phyloP scores from a whole-genome alignment of 2,329 filamentous ascomycete genomes.

The Fusarium sp. region DNA sequence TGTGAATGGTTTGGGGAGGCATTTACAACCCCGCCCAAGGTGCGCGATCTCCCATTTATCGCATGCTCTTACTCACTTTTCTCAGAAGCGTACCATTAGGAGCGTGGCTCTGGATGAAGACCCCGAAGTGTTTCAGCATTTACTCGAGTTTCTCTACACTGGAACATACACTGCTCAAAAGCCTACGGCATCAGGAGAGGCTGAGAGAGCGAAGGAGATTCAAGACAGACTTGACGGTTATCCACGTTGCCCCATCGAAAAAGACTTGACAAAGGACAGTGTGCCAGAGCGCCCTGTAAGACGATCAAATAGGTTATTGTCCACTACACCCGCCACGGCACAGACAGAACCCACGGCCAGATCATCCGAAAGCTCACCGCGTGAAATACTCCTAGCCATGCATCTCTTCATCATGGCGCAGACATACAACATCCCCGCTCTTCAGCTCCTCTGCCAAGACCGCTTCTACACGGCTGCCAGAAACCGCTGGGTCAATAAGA shows the following conservation, averaged over 20 bases:
- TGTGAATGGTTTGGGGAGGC: conserved; percentile 46
- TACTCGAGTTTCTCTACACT: conserved; percentile 48
- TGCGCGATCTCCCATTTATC: not conserved
- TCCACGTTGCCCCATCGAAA: not conserved
- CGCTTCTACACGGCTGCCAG: conserved; percentile 43
- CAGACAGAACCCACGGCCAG: not conserved
- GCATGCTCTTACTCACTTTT: not conserved
- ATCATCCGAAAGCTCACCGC: not conserved
- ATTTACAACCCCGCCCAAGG: conserved; percentile 42
- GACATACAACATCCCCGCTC: conserved; percentile 47
- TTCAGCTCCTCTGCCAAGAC: conserved; percentile 44
- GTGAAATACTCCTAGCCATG: conserved; percentile 29
- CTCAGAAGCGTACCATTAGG: not conserved
- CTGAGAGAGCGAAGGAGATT: conserved; percentile 3
- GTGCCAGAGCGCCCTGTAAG: not conserved
- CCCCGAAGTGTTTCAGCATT: conserved; percentile 36
- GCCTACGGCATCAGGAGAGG: not conserved
- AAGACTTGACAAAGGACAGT: not conserved
- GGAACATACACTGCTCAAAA: conserved; percentile 32
- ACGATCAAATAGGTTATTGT: conserved; percentile 13
- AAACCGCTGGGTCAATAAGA: not conserved
- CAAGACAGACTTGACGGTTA: not conserved
- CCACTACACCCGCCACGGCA: not conserved
- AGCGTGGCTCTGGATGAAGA: conserved; percentile 44
- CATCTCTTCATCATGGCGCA: conserved; percentile 49